Base-by-base conservation (phyloP, 1,139 yeast genomes). In the Hemisphaericaspora lyxosophila region DNA sequence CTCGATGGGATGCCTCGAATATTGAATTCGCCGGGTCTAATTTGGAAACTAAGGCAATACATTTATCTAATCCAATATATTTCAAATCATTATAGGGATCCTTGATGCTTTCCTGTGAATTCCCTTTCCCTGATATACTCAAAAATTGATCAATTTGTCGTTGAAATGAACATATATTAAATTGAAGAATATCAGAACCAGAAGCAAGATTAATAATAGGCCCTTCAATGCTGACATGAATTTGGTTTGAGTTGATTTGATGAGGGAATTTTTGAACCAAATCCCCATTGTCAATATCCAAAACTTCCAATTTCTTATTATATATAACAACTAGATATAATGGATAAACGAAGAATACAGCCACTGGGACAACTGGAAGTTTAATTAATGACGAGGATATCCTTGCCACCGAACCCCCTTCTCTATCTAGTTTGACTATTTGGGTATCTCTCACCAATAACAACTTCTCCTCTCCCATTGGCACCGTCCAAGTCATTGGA, bases 231-330 rank as follows among this genome's bases (percentile, higher is more conserved):
- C 47, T 45, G 2, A 50, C 49, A 8, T 45, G 52, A 18, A 65
- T 54, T 7, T 44, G 48, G 31, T 42, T 53, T 9, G 66, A 55
- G 41, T 48, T 64, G 34, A 56, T 57, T 40, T 51, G 59, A 55
- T 64, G 75, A n/a, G 44, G 48, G 41, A 55, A 69, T 34, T 46
- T 59, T 45, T 78, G 82, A 15, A 77, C 57, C 4, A 66, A 24
- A 16, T 62, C 64, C 0, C 81, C 82, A 25, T 60, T 64, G 15
- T 60, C 63, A 16, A 64, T 51, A 40, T 77, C 80, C 11, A 72
- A 42, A 0, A 80, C 47, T 39, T 76, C 80, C 1, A 79, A 48
- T 34, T 59, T 64, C 39, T 70, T 70, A 28, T 59, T 51, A 35
- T 65, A 64, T 2, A 70, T 50, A 1, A 65, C 47, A n/a, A 78